Conservation (phyloP, 2,329 filamentous ascomycete genomes). For the Xylariaceae sp. region DNA sequence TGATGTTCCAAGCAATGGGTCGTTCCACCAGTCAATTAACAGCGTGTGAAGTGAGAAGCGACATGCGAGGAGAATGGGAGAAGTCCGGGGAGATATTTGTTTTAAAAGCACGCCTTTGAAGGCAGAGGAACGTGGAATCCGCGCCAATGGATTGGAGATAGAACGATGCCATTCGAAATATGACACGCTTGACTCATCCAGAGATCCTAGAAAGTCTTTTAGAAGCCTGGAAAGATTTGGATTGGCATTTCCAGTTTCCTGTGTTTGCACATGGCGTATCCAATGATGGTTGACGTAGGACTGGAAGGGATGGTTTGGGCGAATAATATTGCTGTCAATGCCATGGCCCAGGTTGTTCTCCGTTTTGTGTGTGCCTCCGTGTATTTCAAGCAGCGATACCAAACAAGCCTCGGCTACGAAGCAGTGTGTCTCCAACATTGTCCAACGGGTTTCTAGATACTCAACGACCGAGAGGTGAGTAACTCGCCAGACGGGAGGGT, state of each 20-base stretch:
- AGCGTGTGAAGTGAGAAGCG: slow-evolving; percentile 6
- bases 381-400: slow-evolving; percentile 1
- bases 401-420: slow-evolving; percentile 8
- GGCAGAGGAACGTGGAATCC: not conserved
- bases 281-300: slow-evolving; percentile 1
- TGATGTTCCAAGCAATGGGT: not conserved
- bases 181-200: not conserved
- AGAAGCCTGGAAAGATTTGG: slow-evolving; percentile 1
- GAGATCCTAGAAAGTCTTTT: slow-evolving; percentile 10
- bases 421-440: slow-evolving; percentile 6
- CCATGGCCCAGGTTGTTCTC: not conserved
- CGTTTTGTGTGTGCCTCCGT: no score
- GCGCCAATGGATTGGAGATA: not conserved
- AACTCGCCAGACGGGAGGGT: slow-evolving; percentile 4
- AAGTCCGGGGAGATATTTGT: not conserved
- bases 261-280: slow-evolving; percentile 9
- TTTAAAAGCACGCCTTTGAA: no score
- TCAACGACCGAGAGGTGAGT: slow-evolving; percentile 14
- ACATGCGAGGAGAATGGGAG: slow-evolving; percentile 2
- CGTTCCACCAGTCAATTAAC: slow-evolving; percentile 8
- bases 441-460: slow-evolving; percentile 11
- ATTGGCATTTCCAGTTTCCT: slow-evolving; percentile 3
- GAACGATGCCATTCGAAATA: slow-evolving; percentile 6
- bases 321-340: not conserved
- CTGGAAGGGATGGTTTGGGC: slow-evolving; percentile 1